Conservation (phyloP, 805 yeast genomes). For the Candida fluviatilis region DNA sequence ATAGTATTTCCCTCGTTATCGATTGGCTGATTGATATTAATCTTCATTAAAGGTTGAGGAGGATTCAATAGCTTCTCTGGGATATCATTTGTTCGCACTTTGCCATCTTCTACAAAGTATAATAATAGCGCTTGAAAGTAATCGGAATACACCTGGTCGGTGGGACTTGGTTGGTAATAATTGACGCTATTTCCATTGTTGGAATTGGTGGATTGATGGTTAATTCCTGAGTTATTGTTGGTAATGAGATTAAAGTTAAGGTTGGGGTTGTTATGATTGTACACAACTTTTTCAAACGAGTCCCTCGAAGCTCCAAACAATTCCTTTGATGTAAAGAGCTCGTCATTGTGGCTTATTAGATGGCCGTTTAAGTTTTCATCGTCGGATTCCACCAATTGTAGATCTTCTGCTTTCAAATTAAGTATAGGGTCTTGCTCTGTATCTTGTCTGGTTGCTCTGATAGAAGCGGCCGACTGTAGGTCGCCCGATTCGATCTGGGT, state of each 20-base stretch:
- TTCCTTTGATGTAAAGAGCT: conserved; percentile 35
- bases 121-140: conserved; percentile 43
- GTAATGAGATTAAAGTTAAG: conserved; percentile 4
- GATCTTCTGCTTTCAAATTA: conserved; percentile 33
- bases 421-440: conserved; percentile 38
- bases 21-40: conserved; percentile 77
- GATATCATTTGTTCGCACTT: conserved; percentile 14
- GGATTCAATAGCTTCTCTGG: conserved; percentile 47
- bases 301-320: conserved; percentile 39
- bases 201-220: conserved; percentile 13
- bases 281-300: conserved; percentile 29
- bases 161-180: conserved; percentile 12
- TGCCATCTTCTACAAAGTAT: conserved; percentile 50
- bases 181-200: conserved; percentile 27
- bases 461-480: neutral
- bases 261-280: conserved; percentile 10
- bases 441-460: conserved; percentile 27
- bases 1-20: conserved; percentile 94
- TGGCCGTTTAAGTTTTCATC: conserved; percentile 17
- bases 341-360: conserved; percentile 21
- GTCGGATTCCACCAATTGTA: conserved; percentile 30
- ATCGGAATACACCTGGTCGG: conserved; percentile 28
- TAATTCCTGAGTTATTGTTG: conserved; percentile 3
- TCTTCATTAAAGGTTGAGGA: conserved; percentile 50
- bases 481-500: neutral